Conservation (phyloP, 495 filamentous ascomycete species). For the Tuber calosporum region DNA sequence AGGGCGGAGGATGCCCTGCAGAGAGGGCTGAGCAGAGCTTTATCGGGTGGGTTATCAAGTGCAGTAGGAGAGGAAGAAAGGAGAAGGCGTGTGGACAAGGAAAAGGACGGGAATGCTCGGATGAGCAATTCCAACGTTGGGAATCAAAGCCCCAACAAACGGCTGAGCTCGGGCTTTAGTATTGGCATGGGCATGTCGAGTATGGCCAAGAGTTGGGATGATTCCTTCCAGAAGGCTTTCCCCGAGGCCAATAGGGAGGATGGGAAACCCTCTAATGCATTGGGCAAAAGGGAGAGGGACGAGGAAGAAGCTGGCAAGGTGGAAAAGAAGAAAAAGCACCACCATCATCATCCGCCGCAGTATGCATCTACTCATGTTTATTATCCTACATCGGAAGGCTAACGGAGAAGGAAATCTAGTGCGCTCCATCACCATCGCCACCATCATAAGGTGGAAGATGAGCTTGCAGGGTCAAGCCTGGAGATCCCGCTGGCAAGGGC, state of each 20-base stretch:
- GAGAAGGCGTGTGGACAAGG: slow-evolving; percentile 31
- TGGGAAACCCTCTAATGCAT: slow-evolving; percentile 17
- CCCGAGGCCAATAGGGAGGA: slow-evolving; percentile 28
- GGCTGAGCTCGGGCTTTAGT: slow-evolving; percentile 18
- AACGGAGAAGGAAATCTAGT: slow-evolving; percentile 31
- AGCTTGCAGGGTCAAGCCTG: slow-evolving; percentile 44
- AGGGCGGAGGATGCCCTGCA: slow-evolving; percentile 55
- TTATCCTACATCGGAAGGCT: slow-evolving; percentile 14
- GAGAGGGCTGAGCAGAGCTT: slow-evolving; percentile 44
- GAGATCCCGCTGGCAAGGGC: slow-evolving; percentile 44
- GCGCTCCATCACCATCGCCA: slow-evolving; percentile 62
- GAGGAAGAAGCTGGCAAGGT: slow-evolving; percentile 41
- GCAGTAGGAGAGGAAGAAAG: slow-evolving; percentile 18
- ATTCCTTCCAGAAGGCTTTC: slow-evolving; percentile 31
- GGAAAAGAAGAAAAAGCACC: slow-evolving; percentile 42
- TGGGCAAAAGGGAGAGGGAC: slow-evolving; percentile 37
- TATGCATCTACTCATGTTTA: slow-evolving; percentile 35
- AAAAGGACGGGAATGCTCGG: slow-evolving; percentile 32
- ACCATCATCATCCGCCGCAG: slow-evolving; percentile 47
- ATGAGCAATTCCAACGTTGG: slow-evolving; percentile 23
- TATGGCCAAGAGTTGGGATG: slow-evolving; percentile 32
- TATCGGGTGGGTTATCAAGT: slow-evolving; percentile 29
- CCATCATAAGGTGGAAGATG: slow-evolving; percentile 62
- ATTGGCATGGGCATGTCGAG: slow-evolving; percentile 29
- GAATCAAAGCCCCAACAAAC: slow-evolving; percentile 33